phyloP scores from a whole-genome alignment of 2,329 filamentous ascomycete genomes.

The Neurospora sp. region DNA sequence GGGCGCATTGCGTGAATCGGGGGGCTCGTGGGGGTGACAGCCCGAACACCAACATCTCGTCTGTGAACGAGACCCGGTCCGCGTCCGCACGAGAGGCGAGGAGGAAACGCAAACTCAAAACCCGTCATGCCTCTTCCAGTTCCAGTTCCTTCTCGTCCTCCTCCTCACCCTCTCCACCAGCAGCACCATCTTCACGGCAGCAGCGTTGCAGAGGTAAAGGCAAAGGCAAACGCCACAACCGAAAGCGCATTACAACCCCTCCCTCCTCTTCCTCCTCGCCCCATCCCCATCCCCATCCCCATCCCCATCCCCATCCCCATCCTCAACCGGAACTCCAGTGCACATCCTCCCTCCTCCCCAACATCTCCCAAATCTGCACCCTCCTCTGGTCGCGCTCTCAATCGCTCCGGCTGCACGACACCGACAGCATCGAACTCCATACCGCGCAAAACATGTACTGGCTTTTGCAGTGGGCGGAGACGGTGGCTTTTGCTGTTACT shows the following conservation, averaged over 20 bases:
- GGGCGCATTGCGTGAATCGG: neutral
- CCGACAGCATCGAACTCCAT: neutral
- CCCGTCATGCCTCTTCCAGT: neutral
- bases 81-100: neutral
- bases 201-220: neutral
- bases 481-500: neutral
- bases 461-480: constrained; percentile 1
- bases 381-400: neutral
- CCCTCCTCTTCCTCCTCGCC: neutral
- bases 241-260: neutral
- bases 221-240: neutral
- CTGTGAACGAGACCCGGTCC: neutral
- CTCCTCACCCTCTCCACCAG: neutral
- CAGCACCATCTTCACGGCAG: neutral
- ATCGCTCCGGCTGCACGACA: neutral
- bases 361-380: constrained; percentile 3
- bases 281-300: neutral
- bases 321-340: neutral
- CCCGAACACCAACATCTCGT: too few relatives aligned
- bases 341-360: constrained; percentile 5
- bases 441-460: neutral
- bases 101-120: neutral
- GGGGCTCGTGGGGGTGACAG: neutral
- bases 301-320: neutral
- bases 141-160: neutral